These are phyloP conservation scores for Aureobasidium subglaciale DNA, from an alignment of 2,329 filamentous ascomycete genomes.

Conservation along the genomic window DNA sequence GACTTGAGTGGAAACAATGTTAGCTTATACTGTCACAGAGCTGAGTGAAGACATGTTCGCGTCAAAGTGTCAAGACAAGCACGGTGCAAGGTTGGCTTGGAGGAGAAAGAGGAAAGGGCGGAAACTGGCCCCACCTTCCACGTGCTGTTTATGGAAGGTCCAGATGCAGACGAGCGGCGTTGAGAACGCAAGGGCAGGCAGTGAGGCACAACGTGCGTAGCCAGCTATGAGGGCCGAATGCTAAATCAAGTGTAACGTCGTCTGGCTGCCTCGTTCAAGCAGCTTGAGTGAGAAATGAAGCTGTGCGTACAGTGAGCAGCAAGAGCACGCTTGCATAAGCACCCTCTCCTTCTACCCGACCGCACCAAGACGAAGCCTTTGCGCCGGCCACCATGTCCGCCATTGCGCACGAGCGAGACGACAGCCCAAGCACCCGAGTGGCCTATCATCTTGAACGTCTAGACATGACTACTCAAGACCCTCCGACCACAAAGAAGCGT, in stretches of 20 bases:
- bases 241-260: not conserved
- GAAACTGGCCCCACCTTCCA: slow-evolving; percentile 1
- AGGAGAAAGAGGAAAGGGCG: not conserved
- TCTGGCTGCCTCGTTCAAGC: slow-evolving; percentile 6
- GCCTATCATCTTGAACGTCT: not conserved
- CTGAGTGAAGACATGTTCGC: no score
- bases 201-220: no score
- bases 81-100: no score
- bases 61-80: no score
- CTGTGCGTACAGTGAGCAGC: not conserved
- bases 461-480: not conserved
- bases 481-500: not conserved
- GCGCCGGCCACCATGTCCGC: not conserved
- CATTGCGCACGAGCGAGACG: not conserved
- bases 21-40: no score
- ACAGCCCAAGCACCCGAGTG: slow-evolving; percentile 3
- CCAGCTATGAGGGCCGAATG: not conserved
- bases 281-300: not conserved
- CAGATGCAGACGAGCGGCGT: not conserved
- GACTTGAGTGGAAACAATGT: no score
- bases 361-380: not conserved
- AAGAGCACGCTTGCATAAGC: not conserved
- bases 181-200: not conserved
- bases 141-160: not conserved
- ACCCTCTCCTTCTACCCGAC: not conserved